Conservation (phyloP, 1,284 basidiomycete genomes). For the Marasmius oreades region DNA sequence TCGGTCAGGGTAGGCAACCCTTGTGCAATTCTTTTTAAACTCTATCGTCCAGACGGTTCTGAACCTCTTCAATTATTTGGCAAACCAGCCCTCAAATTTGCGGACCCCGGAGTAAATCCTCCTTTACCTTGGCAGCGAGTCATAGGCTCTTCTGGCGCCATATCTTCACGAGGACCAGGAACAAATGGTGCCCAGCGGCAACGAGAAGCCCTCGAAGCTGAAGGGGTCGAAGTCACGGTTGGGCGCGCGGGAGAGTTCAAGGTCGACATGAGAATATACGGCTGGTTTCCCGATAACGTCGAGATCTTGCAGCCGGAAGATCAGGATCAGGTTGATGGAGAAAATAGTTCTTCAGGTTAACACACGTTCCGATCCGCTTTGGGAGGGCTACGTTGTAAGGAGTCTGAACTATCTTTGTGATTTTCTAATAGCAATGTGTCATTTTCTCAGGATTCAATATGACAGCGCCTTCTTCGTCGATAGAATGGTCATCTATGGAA, state of each 20-base stretch:
- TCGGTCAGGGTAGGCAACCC: constrained; percentile 68
- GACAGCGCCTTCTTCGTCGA: no score
- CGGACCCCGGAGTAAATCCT: constrained; percentile 53
- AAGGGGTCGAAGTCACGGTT: constrained; percentile 65
- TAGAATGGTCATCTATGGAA: no score
- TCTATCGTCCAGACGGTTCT: neutral
- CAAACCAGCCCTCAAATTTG: constrained; percentile 59
- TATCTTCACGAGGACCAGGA: constrained; percentile 80
- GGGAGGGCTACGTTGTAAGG: no score
- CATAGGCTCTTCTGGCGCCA: constrained; percentile 60
- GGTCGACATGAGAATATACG: constrained; percentile 35
- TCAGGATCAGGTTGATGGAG: neutral
- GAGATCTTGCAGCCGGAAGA: neutral
- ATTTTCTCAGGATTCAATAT: no score
- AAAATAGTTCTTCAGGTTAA: neutral
- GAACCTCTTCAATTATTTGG: neutral
- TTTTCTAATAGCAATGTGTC: no score
- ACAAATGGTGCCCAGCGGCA: constrained; percentile 61
- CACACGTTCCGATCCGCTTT: no score
- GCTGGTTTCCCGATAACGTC: constrained; percentile 40
- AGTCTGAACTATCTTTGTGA: no score
- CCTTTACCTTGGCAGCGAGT: constrained; percentile 75
- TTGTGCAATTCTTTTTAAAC: constrained; percentile 9
- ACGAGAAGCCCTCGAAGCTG: constrained; percentile 59
- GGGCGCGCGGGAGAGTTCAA: constrained; percentile 39